Evolutionary conservation across 2,329 filamentous ascomycete genomes (phyloP), one percentile per base, ranked within the genome.

Genomic region (Sordariomycetes sp.): DNA sequence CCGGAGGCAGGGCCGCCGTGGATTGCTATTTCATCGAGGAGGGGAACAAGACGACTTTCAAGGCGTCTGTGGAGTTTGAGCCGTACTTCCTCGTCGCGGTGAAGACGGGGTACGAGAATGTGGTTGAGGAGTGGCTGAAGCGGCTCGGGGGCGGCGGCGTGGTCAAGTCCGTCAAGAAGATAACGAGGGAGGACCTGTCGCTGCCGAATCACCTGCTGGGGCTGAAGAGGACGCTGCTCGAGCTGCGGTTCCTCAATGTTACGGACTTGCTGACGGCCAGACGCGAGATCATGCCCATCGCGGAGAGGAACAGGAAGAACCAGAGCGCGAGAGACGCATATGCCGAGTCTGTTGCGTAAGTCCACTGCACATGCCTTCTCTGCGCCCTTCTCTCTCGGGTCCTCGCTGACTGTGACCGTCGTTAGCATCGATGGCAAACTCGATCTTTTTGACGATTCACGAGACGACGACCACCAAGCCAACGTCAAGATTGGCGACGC

Each of bases 251-350:
- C 69, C 80, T 84, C 61, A 99, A 97, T 67, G 90, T 97, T 57
- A 79, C 78, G 62, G 89, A 97, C 69, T 72, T 99, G 61, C 74
- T 99, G 70, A 82, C 86, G n/a, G 90, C 91, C 52, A 81, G 91
- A 62, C 89, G 83, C 65, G 85, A 87, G 54, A 83, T 99, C 52
- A 84, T 90, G 76, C 94, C 94, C 0, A 81, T 99, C 67, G 94
- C 92, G 15, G 90, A 96, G 73, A 95, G 89, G 74, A 99, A 99
- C 69, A 95, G 88, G 76, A 95, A 94, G 73, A 92, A 90, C 64
- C 86, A 96, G 78, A 90, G 89, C 75, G 89, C 91, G 55, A 95
- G 97, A 87, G 94, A 99, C 76, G 91, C 92, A 62, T 99, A 99
- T 76, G 91, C 91, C 50, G 94, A 99, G 75, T 90, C 97, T 66